Evolutionary conservation across 2,329 filamentous ascomycete genomes (phyloP), one percentile per base, ranked within the genome.

Genomic region (Stagonosporopsis vannaccii): DNA sequence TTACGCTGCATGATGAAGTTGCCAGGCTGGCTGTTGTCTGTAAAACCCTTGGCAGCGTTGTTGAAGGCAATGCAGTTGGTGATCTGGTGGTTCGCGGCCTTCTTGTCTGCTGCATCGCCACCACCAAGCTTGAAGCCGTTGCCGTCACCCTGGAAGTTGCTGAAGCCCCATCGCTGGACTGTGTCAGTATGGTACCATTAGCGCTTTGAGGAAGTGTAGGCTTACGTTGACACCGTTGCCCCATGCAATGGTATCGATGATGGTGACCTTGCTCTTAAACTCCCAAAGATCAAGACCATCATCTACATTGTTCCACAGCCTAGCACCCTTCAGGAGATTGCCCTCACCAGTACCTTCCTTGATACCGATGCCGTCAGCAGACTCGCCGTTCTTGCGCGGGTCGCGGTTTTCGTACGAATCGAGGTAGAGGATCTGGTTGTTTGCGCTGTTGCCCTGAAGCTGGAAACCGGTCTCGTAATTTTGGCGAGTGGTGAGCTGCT

Each of bases 381-480:
- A 80, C 65, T 83, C 81, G 13, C 81, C 81, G 40, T 83, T 83
- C 71, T 82, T 83, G 45, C 81, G 76, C 5, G 81, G 81, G 28
- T 70, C 67, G 6, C 66, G 60, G 52, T 70, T 70, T 5, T 43
- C 45, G 47, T 68, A 70, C 11, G 59, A 63, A 43, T 70, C 67
- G 11, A 70, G 53, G 41, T 68, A 70, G 25, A 64, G 52, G 15
- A 70, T 61, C 39, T 59, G 51, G 46, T 70, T 70, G 54, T 70
- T 69, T 2, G 63, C 46, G 22, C 59, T 62, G 6, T 65, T 61
- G 0, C 75, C 75, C 54, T 77, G 68, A 19, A 78, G 61, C 46
- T 77, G 75, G 63, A 77, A 74, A 17, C 76, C 75, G 7, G 73
- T 72, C 60, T 78, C 76, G 47, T 78, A 78, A 59, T 78, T 78